Base-by-base conservation (phyloP, 352 stramenopile genomes). In the Pythium phragmiticola region DNA sequence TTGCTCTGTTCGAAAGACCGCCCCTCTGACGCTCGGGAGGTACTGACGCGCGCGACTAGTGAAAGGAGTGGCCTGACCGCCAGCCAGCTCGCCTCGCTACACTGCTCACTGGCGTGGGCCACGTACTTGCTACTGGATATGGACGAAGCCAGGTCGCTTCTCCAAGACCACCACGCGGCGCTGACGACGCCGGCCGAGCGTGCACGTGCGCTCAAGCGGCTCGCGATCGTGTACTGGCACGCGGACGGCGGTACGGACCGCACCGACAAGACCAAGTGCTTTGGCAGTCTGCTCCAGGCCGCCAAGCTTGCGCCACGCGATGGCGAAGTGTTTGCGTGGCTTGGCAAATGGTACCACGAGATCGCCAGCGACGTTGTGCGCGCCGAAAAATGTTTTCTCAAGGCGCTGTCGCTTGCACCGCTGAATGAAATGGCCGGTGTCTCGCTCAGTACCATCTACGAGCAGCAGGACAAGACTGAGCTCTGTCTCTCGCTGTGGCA, bases 361-460 rank as follows among this genome's bases (percentile, higher is more conserved):
- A 60, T 93, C 2, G 77, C 61, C 4, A 69, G 64, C 0, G 87
- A 95, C 67, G 57, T 82, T 16, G 14, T 91, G 26, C 84, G 85
- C 19, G 87, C 85, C 0, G 85, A 94, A 50, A 95, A 95, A 56
- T 95, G 87, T 49, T 94, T 90, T 45, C 59, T 95, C 37, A 94
- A 94, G 55, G 84, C 87, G 19, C 72, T 95, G 19, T 78, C 82
- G 21, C 52, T 95, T 11, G 76, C 78, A 30, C 64, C 72, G 4
- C 63, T 63, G 1, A 75, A 89, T 30, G 76, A 88, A 37, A 56
- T 88, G 21, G 85, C 85, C 9, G 87, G 84, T 3, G 59, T 80
- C 9, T 63, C 77, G 17, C 63, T 95, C n/a, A 93, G 80, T n/a
- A 68, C 74, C 30, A 53, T 94, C 21, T 95, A 95, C 45, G 73